phyloP scores from a whole-genome alignment of 371 early-diverging fungal genomes.

The Coemansia sp. region DNA sequence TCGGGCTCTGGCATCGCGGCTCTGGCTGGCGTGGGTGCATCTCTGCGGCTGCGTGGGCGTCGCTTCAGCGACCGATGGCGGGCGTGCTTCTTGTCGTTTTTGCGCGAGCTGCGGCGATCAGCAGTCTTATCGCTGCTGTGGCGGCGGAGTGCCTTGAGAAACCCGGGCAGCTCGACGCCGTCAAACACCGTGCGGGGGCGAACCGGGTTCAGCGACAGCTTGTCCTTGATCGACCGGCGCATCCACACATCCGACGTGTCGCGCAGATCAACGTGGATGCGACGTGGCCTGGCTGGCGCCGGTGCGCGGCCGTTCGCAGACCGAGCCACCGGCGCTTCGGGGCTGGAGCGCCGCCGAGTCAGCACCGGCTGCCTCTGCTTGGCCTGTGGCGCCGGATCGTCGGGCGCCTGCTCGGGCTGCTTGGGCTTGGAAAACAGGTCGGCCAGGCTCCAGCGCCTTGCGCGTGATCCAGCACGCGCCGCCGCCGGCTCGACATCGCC shows the following conservation, averaged over 20 bases:
- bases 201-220: constrained; percentile 12
- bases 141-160: constrained; percentile 8
- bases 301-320: background rate
- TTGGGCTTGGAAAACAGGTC: constrained; percentile 9
- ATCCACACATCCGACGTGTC: constrained; percentile 24
- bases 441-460: constrained; percentile 10
- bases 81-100: constrained; percentile 2
- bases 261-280: constrained; percentile 7
- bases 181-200: constrained; percentile 15
- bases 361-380: background rate
- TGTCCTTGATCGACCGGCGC: constrained; percentile 20
- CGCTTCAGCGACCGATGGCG: constrained; percentile 5
- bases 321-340: constrained; percentile 1
- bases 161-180: constrained; percentile 16
- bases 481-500: background rate
- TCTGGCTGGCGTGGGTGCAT: background rate
- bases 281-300: background rate
- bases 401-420: background rate
- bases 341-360: constrained; percentile 11
- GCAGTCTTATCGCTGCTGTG: background rate
- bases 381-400: background rate
- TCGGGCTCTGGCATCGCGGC: constrained; percentile 7
- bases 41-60: background rate
- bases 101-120: background rate
- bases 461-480: constrained; percentile 6